Base-by-base conservation (phyloP, 305 asterid species). In the Nicotiana rustica region DNA sequence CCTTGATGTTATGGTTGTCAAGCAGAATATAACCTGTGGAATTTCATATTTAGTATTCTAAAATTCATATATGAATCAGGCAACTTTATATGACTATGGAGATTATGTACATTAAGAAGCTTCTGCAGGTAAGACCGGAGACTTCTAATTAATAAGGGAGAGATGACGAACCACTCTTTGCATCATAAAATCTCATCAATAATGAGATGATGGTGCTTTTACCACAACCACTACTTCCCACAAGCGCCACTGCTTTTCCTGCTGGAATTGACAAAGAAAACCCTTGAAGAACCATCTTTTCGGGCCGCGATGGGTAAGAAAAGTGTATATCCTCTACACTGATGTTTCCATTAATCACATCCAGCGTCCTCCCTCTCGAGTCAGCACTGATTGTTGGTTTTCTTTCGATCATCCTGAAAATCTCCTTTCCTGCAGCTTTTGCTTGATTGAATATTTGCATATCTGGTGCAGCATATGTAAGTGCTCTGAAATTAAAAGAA, bases 391-490 rank as follows among this genome's bases (percentile, higher is more conserved):
- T 93, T 80, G n/a, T 64, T 31, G 94, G 92, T 88, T 91, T 93
- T 84, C 97, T 92, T 67, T 87, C 85, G 70, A 93, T 90, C 78
- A 94, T 94, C 71, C 85, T 88, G 84, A 92, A 93, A 44, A 92
- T 96, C 90, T 93, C 97, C 81, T 84, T 88, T 82, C 97, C 97
- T 85, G 98, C 96, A 21, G 98, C 97, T 88, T 88, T 92, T 80
- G 97, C 97, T 86, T 93, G 97, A 84, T 93, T 92, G 92, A 93
- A 93, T 85, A 90, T 86, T 86, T 92, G 95, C 95, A 93, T 91
- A 85, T 94, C 98, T 55, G 97, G 98, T 84, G 98, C 97, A 71
- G 98, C 96, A 83, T 94, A 86, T 21, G 98, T 92, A 81, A 94
- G 92, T 44, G 98, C 92, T 91, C 97, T 92, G 94, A 67, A 88